Base-by-base conservation (phyloP, 1,284 basidiomycete genomes). In the Gymnopus androsaceus region DNA sequence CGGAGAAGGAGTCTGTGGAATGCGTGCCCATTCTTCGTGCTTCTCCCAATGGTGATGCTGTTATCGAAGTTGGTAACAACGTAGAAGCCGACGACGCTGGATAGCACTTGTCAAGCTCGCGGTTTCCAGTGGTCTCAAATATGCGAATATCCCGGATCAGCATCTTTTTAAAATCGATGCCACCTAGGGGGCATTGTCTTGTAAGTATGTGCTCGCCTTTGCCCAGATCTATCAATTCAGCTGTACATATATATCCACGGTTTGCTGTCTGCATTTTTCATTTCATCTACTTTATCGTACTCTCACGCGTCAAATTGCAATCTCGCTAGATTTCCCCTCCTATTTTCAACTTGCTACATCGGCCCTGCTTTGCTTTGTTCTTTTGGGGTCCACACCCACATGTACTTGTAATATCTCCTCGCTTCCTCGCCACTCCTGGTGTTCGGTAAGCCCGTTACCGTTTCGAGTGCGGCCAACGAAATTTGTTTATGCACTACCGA, bases 211-310 rank as follows among this genome's bases (percentile, higher is more conserved):
- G 38, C 44, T 53, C 44, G 51, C 51, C 31, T 53, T 44, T 23
- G 45, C 41, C 23, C 14, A 14, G 23, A n/a, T 44, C 41, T n/a
- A n/a, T 36, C 34, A 9, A 31, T 48, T 48, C 21, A 21, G 7
- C 11, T 36, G 46, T 48, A 36, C 34, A 11, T n/a, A 36, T 36
- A 36, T 25, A 47, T 31, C 6, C 50, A 12, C 17, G 45, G 48
- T 52, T 52, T 44, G 49, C 33, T 52, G 42, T 56, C 19, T 56
- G 15, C 25, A 4, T 56, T 27, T 42, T 33, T 42, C 42, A 19
- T 31, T 47, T 47, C n/a, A 31, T 23, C 17, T 48, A 23, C 46
- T 33, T 41, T 42, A 42, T 42, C 41, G 41, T 42, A 27, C 25
- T 21, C 11, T 25, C 12, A 15, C 11, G 14, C 41, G 4, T 27